These are phyloP conservation scores for Neovahlkampfia damariscottae DNA, from an alignment of 78 protist genomes.

Conservation along the genomic window DNA sequence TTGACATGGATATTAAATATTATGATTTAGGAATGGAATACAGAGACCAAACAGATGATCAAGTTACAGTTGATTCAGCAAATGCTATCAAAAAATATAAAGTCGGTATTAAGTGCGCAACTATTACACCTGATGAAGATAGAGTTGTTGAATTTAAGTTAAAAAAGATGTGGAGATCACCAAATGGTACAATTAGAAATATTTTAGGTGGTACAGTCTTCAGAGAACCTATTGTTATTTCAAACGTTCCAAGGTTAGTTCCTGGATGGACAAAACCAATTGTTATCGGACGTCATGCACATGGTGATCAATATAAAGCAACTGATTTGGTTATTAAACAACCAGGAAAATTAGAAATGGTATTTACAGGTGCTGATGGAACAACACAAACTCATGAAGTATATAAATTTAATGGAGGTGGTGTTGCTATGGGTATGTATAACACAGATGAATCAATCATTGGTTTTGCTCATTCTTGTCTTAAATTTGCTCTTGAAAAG, in stretches of 20 bases:
- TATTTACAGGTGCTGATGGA: conserved; percentile 60
- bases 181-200: conserved; percentile 93
- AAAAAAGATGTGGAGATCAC: conserved; percentile 80
- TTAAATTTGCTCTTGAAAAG: conserved; percentile 49
- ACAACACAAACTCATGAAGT: conserved; percentile 26
- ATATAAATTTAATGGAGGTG: conserved; percentile 51
- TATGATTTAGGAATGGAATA: conserved; percentile 35
- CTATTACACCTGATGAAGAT: conserved; percentile 88
- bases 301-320: conserved; percentile 81
- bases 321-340: conserved; percentile 54
- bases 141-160: conserved; percentile 66
- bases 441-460: conserved; percentile 73
- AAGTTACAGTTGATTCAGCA: conserved; percentile 73
- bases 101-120: conserved; percentile 94
- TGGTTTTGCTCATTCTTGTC: conserved; percentile 65
- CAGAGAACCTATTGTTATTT: conserved; percentile 84
- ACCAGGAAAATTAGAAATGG: conserved; percentile 44
- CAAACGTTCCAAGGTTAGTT: conserved; percentile 77
- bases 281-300: conserved; percentile 83
- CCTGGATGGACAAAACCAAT: conserved; percentile 74
- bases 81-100: conserved; percentile 58
- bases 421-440: conserved; percentile 87
- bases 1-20: conserved; percentile 32
- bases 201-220: conserved; percentile 89
- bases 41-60: conserved; percentile 42